Conservation (phyloP, 2,329 filamentous ascomycete species). For the Sordariomycetes sp. region DNA sequence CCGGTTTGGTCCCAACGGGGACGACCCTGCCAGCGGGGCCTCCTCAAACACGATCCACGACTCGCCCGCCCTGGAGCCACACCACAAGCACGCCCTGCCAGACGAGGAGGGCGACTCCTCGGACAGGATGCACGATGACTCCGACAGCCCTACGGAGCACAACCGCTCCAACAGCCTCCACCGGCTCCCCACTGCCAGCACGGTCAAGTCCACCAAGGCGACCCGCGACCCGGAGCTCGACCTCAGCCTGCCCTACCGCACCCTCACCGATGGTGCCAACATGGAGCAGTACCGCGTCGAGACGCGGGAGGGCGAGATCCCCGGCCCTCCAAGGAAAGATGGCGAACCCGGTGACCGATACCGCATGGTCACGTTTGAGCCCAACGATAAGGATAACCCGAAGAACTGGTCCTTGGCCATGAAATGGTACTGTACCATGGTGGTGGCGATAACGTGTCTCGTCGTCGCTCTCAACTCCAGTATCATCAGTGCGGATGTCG, state of each 20-base stretch:
- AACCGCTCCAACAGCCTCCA: neutral
- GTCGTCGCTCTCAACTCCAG: slow-evolving; percentile 59
- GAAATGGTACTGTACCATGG: slow-evolving; percentile 81
- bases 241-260: slow-evolving; percentile 51
- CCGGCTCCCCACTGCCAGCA: slow-evolving; percentile 7
- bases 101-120: neutral
- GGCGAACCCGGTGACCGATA: slow-evolving; percentile 15
- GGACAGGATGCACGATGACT: neutral
- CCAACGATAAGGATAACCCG: slow-evolving; percentile 62
- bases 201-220: slow-evolving; percentile 17
- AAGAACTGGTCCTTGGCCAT: slow-evolving; percentile 72
- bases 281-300: slow-evolving; percentile 56
- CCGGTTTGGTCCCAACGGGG: neutral
- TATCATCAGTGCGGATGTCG: slow-evolving; percentile 67
- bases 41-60: neutral
- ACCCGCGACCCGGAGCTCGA: slow-evolving; percentile 26
- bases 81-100: neutral
- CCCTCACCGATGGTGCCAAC: slow-evolving; percentile 44
- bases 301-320: slow-evolving; percentile 46
- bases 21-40: neutral
- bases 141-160: neutral
- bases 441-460: slow-evolving; percentile 65
- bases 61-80: neutral
- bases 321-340: slow-evolving; percentile 18
- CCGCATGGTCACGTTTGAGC: slow-evolving; percentile 50